These are phyloP conservation scores for Aspergillus melleus DNA, from an alignment of 2,329 filamentous ascomycete species.

Conservation along the genomic window DNA sequence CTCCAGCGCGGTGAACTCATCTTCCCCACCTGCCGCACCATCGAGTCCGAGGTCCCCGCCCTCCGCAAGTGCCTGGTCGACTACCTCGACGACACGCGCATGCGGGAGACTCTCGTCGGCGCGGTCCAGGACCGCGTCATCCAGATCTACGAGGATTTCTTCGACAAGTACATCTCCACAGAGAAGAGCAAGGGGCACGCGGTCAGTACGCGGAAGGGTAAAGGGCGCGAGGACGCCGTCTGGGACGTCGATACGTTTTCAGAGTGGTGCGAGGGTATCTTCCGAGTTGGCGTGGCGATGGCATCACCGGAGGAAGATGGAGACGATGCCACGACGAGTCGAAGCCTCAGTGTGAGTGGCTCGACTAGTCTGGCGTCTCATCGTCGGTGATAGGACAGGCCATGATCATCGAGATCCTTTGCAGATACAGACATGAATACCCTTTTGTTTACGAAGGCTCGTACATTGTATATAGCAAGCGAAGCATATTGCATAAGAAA, in stretches of 20 bases:
- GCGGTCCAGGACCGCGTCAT: conserved; percentile 66
- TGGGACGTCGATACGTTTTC: conserved; percentile 66
- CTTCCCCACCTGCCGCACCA: conserved; percentile 52
- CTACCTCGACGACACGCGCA: conserved; percentile 65
- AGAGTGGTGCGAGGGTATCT: conserved; percentile 62
- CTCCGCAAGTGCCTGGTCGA: conserved; percentile 59
- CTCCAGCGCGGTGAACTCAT: conserved; percentile 43
- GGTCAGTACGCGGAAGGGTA: conserved; percentile 52
- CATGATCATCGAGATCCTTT: neutral
- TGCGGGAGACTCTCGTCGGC: conserved; percentile 64
- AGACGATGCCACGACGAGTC: conserved; percentile 13
- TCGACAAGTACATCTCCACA: conserved; percentile 50
- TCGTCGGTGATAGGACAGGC: neutral
- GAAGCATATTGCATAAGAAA: neutral
- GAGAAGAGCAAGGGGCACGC: conserved; percentile 39
- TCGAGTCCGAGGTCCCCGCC: conserved; percentile 59
- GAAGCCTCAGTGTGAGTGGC: conserved; percentile 19
- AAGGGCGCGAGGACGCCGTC: conserved; percentile 60
- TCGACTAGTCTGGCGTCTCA: neutral
- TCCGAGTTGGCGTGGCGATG: conserved; percentile 51
- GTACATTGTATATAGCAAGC: neutral
- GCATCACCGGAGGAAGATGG: conserved; percentile 23
- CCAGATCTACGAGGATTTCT: conserved; percentile 64
- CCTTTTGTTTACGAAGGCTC: neutral
- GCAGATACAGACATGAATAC: neutral